Evolutionary conservation across 495 filamentous ascomycete genomes (phyloP).

Genomic region (Penicillium paradoxum): DNA sequence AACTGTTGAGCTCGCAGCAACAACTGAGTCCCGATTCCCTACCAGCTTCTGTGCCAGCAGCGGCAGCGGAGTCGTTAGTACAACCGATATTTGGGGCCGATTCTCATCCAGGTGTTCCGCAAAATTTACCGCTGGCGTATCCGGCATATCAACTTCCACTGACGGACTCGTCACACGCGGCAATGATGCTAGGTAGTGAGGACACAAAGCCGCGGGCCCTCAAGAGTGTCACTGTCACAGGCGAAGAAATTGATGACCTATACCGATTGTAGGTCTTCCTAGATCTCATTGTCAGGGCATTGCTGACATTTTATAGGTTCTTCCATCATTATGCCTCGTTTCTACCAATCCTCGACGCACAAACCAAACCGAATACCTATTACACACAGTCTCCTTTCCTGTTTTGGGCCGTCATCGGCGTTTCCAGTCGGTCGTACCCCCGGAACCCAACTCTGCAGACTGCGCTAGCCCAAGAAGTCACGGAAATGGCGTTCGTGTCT

Average conservation of each 20-base stretch:
- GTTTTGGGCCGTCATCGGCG: constrained; percentile 47
- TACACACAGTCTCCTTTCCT: constrained; percentile 44
- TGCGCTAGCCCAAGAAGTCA: constrained; percentile 35
- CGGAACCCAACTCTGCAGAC: constrained; percentile 41
- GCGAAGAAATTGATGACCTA: constrained; percentile 34
- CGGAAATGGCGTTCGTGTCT: constrained; percentile 42
- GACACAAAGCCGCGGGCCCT: constrained; percentile 25
- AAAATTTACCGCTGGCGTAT: constrained; percentile 12
- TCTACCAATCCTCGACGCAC: constrained; percentile 41
- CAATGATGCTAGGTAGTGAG: constrained; percentile 11
- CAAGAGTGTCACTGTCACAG: constrained; percentile 25
- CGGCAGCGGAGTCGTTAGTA: constrained; percentile 28
- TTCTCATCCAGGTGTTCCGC: constrained; percentile 7
- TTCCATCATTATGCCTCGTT: constrained; percentile 43
- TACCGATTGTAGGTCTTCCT: constrained; percentile 27
- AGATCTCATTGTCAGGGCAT: background rate
- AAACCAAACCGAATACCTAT: constrained; percentile 36
- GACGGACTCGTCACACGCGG: background rate
- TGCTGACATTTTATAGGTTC: constrained; percentile 30
- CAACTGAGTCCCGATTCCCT: constrained; percentile 20
- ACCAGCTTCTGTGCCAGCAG: constrained; percentile 28
- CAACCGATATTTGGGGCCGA: background rate
- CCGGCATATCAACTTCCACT: constrained; percentile 16
- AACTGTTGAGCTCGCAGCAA: constrained; percentile 24
- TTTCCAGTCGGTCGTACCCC: constrained; percentile 32